phyloP scores from a whole-genome alignment of 371 early-diverging fungal genomes.

The Mucor irregularis region DNA sequence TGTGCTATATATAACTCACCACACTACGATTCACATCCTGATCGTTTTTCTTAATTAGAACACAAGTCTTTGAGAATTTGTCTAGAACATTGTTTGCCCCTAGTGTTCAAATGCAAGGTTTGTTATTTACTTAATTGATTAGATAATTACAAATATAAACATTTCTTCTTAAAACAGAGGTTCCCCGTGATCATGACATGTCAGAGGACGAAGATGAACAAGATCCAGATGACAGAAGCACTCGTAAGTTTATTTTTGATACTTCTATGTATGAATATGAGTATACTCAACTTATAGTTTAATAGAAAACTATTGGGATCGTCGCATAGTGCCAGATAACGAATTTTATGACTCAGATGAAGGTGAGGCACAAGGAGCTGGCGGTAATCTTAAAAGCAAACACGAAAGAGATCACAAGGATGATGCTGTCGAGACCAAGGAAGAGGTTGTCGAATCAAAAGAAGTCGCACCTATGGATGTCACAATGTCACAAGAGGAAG shows the following conservation, averaged over 20 bases:
- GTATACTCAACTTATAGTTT: neutral
- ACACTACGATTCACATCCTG: neutral
- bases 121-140: too few species aligned
- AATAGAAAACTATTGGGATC: conserved; percentile 59
- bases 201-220: conserved; percentile 58
- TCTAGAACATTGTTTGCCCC: conserved; percentile 82
- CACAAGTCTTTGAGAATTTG: conserved; percentile 74
- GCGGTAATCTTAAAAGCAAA: conserved; percentile 21
- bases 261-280: neutral
- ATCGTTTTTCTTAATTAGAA: conserved; percentile 14
- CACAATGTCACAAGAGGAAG: conserved; percentile 37
- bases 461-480: conserved; percentile 15
- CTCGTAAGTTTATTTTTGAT: conserved; percentile 30
- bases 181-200: conserved; percentile 43
- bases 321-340: conserved; percentile 61
- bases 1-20: neutral
- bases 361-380: conserved; percentile 49
- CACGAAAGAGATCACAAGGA: conserved; percentile 35
- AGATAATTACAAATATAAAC: conserved; percentile 2
- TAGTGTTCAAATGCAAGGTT: conserved; percentile 57
- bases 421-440: conserved; percentile 11
- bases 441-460: neutral
- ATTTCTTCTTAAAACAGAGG: conserved; percentile 27
- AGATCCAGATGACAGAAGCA: conserved; percentile 53
- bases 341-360: conserved; percentile 74